Evolutionary conservation across 2,329 filamentous ascomycete genomes (phyloP).

Genomic region (Penicillium sp.): DNA sequence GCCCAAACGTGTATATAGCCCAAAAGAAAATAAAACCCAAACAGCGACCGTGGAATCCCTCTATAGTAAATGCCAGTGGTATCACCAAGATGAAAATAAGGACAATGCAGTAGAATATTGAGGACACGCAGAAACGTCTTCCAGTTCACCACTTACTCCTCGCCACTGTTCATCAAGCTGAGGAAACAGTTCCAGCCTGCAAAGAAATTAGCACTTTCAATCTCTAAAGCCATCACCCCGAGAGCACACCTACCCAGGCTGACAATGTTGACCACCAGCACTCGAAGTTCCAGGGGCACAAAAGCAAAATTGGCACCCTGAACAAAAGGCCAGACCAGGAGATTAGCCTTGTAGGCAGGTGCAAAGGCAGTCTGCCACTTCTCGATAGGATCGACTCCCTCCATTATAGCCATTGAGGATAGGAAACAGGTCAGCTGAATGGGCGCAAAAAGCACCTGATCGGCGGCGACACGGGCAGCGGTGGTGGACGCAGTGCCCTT

Average conservation of each 20-base stretch:
- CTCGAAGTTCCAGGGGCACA: slow-evolving; percentile 77
- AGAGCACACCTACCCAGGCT: slow-evolving; percentile 59
- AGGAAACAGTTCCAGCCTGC: slow-evolving; percentile 62
- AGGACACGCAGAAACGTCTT: slow-evolving; percentile 39
- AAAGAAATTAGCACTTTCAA: slow-evolving; percentile 13
- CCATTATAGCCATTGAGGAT: slow-evolving; percentile 78
- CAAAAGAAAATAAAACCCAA: not conserved
- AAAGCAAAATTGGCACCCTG: slow-evolving; percentile 87
- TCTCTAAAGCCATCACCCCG: not conserved
- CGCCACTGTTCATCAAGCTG: slow-evolving; percentile 56
- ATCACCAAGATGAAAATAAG: slow-evolving; percentile 5
- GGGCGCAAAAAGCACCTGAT: slow-evolving; percentile 85
- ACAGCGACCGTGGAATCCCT: slow-evolving; percentile 6
- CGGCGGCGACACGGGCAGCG: slow-evolving; percentile 72
- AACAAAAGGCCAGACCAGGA: slow-evolving; percentile 83
- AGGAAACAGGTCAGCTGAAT: slow-evolving; percentile 80
- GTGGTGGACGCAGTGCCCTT: slow-evolving; percentile 69
- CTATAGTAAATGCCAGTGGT: slow-evolving; percentile 14
- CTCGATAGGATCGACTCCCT: slow-evolving; percentile 66
- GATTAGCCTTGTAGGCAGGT: slow-evolving; percentile 76
- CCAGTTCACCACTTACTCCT: slow-evolving; percentile 27
- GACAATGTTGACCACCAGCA: slow-evolving; percentile 84
- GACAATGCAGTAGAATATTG: slow-evolving; percentile 16
- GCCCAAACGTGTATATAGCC: not conserved
- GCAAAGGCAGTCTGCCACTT: slow-evolving; percentile 73